Percentiles rank a stretch among this genome's conserved stretches.
Conservation (phyloP, 2,329 filamentous ascomycete species). For the Arthrobotrys musiformis region DNA sequence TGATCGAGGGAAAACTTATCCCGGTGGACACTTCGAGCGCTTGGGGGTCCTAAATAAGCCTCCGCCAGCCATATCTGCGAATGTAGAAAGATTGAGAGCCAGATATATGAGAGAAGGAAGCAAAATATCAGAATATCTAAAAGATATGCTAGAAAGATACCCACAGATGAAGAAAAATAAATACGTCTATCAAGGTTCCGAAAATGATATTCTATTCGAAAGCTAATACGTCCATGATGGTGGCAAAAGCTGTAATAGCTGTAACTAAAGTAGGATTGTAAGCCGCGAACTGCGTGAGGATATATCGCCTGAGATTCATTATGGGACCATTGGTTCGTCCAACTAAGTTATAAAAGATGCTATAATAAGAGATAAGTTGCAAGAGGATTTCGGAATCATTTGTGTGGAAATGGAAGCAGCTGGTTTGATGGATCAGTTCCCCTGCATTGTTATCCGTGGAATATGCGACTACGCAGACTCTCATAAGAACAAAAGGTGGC, state of each 20-base stretch:
- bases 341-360: conserved; percentile 29
- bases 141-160: conserved; percentile 9
- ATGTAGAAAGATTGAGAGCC: conserved; percentile 4
- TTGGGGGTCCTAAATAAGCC: conserved; percentile 36
- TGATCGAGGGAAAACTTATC: conserved; percentile 19
- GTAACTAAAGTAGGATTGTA: not conserved
- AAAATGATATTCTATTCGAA: conserved; percentile 25
- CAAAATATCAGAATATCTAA: not conserved
- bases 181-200: conserved; percentile 22
- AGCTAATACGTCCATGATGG: not conserved
- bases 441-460: conserved; percentile 31
- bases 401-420: conserved; percentile 36
- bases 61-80: conserved; percentile 6
- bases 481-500: conserved; percentile 37
- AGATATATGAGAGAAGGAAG: not conserved
- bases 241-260: not conserved
- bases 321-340: conserved; percentile 23
- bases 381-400: conserved; percentile 7
- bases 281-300: not conserved
- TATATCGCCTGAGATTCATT: conserved; percentile 2
- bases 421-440: conserved; percentile 27
- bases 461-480: conserved; percentile 42
- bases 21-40: not conserved
- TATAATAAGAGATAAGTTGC: not conserved
- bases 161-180: conserved; percentile 4